phyloP scores from a whole-genome alignment of 1,139 yeast species.

The Lodderomyces oxycetoniae region DNA sequence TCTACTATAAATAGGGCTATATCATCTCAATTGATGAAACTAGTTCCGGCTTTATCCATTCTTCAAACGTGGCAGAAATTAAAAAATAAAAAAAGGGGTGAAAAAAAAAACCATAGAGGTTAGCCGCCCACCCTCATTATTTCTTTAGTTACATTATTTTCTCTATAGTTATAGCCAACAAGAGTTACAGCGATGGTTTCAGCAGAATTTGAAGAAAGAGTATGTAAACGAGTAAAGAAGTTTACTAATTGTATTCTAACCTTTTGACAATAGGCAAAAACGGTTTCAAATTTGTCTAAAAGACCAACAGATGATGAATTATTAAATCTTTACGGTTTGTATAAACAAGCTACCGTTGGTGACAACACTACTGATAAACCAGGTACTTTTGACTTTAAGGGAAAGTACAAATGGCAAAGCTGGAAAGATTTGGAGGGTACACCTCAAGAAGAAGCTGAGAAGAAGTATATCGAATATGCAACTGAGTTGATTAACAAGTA shows the following conservation, averaged over 20 bases:
- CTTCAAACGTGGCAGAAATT: too few species aligned
- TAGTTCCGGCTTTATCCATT: too few species aligned
- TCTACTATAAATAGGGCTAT: too few species aligned
- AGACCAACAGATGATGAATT: constrained; percentile 87
- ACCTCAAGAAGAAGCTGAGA: constrained; percentile 86
- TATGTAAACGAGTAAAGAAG: constrained; percentile 23
- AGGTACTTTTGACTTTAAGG: constrained; percentile 87
- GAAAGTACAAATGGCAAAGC: constrained; percentile 96
- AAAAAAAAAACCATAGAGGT: too few species aligned
- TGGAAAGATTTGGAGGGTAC: constrained; percentile 89
- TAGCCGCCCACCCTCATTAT: too few species aligned
- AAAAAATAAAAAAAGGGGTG: too few species aligned
- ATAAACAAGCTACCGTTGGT: constrained; percentile 95
- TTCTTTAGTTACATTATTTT: too few species aligned
- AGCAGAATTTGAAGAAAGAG: constrained; percentile 50
- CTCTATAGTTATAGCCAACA: too few species aligned
- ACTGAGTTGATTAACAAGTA: constrained; percentile 57
- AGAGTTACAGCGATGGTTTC: constrained; percentile 56
- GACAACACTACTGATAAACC: constrained; percentile 84
- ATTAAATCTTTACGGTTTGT: constrained; percentile 78
- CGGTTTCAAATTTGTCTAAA: constrained; percentile 67
- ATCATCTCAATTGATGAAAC: too few species aligned
- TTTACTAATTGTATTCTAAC: constrained; percentile 13
- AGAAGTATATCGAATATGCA: constrained; percentile 72
- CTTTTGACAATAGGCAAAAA: constrained; percentile 57